Percentiles rank a stretch among this genome's conserved stretches.
Conservation (phyloP, 805 yeast species). For the Monosporozyma unispora region DNA sequence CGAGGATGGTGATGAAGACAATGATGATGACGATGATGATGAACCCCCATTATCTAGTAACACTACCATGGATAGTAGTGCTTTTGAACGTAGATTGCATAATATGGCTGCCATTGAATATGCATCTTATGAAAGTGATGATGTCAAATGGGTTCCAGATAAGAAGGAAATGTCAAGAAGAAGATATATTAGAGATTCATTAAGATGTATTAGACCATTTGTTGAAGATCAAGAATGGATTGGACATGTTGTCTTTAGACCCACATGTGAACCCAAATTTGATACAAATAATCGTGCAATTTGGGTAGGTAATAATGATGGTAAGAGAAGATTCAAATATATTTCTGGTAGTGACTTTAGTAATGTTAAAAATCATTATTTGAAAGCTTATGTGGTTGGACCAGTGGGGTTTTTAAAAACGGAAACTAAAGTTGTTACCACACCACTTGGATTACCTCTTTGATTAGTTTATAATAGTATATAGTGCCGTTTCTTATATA, state of each 20-base stretch:
- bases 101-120: background rate
- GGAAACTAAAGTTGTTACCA: constrained; percentile 5
- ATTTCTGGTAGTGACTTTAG: constrained; percentile 1
- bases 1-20: constrained; percentile 11
- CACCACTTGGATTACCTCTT: background rate
- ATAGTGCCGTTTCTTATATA: background rate
- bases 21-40: constrained; percentile 3
- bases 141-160: constrained; percentile 43
- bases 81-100: background rate
- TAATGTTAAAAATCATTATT: constrained; percentile 18
- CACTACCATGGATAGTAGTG: background rate
- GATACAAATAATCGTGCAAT: constrained; percentile 23
- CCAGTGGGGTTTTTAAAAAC: constrained; percentile 24
- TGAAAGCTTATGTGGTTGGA: constrained; percentile 25
- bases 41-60: background rate
- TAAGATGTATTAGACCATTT: constrained; percentile 49
- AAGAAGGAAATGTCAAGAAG: constrained; percentile 31
- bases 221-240: constrained; percentile 47
- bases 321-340: constrained; percentile 2
- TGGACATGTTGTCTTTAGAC: constrained; percentile 37
- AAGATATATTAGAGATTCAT: constrained; percentile 41
- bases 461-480: background rate
- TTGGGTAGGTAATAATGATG: constrained; percentile 1
- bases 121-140: constrained; percentile 3
- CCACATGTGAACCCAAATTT: constrained; percentile 16